These are phyloP conservation scores for Aureobasidium pullulans DNA, from an alignment of 2,329 filamentous ascomycete genomes.

Conservation along the genomic window DNA sequence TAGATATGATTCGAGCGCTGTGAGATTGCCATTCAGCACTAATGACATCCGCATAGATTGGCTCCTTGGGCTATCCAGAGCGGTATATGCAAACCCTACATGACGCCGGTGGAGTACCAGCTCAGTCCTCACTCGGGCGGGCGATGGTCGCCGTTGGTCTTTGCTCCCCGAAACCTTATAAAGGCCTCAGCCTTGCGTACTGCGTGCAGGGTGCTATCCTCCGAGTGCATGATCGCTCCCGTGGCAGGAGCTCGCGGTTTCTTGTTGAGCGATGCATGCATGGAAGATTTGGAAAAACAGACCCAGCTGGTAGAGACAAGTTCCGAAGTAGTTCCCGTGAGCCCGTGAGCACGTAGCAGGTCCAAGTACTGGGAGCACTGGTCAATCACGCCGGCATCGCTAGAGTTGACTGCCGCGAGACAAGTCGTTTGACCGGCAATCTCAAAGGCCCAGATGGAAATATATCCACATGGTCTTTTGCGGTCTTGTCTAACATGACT, in stretches of 20 bases:
- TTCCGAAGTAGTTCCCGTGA: neutral
- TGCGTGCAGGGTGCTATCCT: conserved; percentile 1
- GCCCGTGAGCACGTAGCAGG: neutral
- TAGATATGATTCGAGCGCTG: neutral
- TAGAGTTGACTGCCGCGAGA: neutral
- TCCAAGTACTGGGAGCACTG: neutral
- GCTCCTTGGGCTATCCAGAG: neutral
- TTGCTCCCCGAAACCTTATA: conserved; percentile 12
- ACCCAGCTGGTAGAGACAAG: neutral
- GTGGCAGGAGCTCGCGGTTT: conserved; percentile 8
- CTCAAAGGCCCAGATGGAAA: neutral
- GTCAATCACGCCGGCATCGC: neutral
- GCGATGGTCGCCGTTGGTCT: conserved; percentile 6
- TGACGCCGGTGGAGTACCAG: neutral
- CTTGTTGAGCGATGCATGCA: neutral
- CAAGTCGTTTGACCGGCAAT: neutral
- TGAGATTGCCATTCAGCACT: neutral
- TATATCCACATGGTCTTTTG: neutral
- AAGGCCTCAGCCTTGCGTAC: conserved; percentile 3
- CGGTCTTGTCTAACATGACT: neutral
- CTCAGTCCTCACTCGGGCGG: neutral
- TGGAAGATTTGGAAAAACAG: neutral
- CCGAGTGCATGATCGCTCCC: neutral
- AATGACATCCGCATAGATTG: neutral
- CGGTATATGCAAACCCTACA: conserved; percentile 4